phyloP scores from a whole-genome alignment of 2,329 filamentous ascomycete species.

The Eutypa lata region DNA sequence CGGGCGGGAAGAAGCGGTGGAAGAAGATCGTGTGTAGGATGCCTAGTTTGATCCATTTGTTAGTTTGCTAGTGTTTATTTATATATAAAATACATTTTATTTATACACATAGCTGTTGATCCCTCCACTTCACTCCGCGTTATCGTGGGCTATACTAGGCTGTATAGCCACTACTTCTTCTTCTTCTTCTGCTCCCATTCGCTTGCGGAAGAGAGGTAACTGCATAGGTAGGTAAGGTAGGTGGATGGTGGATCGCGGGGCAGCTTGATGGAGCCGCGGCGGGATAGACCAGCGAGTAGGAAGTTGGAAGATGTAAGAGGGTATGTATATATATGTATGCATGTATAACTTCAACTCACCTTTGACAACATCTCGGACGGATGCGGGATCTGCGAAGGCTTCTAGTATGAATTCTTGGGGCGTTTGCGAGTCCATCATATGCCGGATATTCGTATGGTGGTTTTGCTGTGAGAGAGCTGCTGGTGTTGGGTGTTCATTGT shows the following conservation, averaged over 20 bases:
- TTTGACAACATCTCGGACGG: constrained; percentile 89
- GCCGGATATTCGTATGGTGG: not conserved
- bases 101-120: no score
- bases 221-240: not conserved
- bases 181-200: no score
- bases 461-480: not conserved
- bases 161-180: no score
- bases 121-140: no score
- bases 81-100: no score
- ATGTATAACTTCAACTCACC: constrained; percentile 48
- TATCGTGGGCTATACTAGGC: no score
- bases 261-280: not conserved
- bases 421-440: constrained; percentile 46
- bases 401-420: constrained; percentile 91
- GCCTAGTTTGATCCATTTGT: constrained; percentile 48
- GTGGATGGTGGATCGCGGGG: not conserved
- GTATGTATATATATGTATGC: not conserved
- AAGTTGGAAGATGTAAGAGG: not conserved
- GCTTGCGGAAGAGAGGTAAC: no score
- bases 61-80: constrained; percentile 14
- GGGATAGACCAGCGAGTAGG: not conserved
- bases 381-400: constrained; percentile 85
- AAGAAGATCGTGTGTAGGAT: constrained; percentile 98
- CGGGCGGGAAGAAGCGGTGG: constrained; percentile 91
- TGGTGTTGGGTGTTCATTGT: not conserved